These are phyloP conservation scores for Zygosaccharomyces bisporus DNA, from an alignment of 805 yeast species.

Conservation along the genomic window DNA sequence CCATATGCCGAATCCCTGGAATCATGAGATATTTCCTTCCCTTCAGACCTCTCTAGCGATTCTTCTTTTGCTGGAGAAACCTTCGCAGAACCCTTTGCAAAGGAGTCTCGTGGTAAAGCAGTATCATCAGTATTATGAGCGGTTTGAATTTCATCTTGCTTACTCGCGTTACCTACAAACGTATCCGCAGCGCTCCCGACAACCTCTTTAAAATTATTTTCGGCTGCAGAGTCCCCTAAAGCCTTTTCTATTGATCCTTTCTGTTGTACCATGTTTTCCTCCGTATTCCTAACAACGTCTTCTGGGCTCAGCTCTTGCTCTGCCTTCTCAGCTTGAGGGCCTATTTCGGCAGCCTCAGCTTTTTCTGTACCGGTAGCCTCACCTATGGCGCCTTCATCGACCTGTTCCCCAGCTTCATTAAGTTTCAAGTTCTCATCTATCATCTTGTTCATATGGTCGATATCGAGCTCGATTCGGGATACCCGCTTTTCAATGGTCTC, in stretches of 20 bases:
- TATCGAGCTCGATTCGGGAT: constrained; percentile 36
- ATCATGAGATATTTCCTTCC: constrained; percentile 1
- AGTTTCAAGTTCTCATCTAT: constrained; percentile 34
- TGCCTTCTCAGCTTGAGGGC: neutral
- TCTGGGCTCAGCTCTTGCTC: neutral
- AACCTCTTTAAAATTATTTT: neutral
- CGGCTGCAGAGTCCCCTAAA: neutral
- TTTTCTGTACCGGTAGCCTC: neutral
- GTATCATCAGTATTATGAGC: neutral
- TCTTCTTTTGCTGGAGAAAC: neutral
- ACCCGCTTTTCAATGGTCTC: constrained; percentile 33
- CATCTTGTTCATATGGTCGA: constrained; percentile 36
- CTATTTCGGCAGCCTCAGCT: neutral
- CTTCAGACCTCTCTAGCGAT: neutral
- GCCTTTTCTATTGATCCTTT: neutral
- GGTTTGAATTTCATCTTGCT: neutral
- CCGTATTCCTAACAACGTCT: neutral
- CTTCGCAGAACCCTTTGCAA: neutral
- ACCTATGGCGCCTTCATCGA: neutral
- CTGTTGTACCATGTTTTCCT: neutral
- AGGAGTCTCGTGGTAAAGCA: neutral
- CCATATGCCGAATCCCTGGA: neutral
- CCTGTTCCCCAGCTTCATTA: constrained; percentile 10
- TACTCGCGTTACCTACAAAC: neutral
- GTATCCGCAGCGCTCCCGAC: neutral